Evolutionary conservation across 2,329 filamentous ascomycete genomes (phyloP).

Genomic region (Aspergillus sp.): DNA sequence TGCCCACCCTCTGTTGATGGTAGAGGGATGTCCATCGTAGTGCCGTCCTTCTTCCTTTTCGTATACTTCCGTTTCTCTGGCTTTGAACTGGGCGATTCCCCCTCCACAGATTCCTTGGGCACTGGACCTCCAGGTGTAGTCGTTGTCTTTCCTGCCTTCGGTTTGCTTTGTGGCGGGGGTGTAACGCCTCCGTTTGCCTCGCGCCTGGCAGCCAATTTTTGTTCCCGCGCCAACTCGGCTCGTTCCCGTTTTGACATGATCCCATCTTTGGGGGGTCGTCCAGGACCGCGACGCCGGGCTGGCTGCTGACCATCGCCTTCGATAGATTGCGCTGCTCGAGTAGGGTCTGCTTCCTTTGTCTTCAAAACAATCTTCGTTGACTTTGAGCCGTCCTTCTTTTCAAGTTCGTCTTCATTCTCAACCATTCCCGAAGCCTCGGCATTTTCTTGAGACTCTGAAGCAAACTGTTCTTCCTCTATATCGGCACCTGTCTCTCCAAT

Average conservation of each 20-base stretch:
- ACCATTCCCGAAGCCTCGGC: constrained; percentile 35
- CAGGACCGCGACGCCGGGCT: constrained; percentile 53
- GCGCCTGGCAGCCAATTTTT: constrained; percentile 50
- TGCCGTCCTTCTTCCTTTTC: constrained; percentile 48
- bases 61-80: constrained; percentile 51
- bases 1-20: constrained; percentile 45
- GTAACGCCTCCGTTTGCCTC: constrained; percentile 49
- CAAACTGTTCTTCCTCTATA: constrained; percentile 42
- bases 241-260: constrained; percentile 66
- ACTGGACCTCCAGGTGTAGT: constrained; percentile 12
- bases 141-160: constrained; percentile 31
- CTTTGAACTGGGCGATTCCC: constrained; percentile 40
- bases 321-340: constrained; percentile 29
- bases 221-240: constrained; percentile 54
- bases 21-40: constrained; percentile 41
- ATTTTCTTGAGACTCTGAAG: constrained; percentile 31
- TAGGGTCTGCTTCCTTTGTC: constrained; percentile 28
- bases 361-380: constrained; percentile 30
- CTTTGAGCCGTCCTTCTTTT: constrained; percentile 30
- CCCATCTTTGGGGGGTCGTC: constrained; percentile 65
- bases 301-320: constrained; percentile 43
- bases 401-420: constrained; percentile 41
- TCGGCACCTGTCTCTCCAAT: constrained; percentile 51
- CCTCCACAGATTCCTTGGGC: constrained; percentile 33
- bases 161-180: constrained; percentile 35